A percentile compares a stretch with the other conserved stretches of the same genome.
phyloP scores from a whole-genome alignment of 306 rosid species.

The Coriaria nepalensis region DNA sequence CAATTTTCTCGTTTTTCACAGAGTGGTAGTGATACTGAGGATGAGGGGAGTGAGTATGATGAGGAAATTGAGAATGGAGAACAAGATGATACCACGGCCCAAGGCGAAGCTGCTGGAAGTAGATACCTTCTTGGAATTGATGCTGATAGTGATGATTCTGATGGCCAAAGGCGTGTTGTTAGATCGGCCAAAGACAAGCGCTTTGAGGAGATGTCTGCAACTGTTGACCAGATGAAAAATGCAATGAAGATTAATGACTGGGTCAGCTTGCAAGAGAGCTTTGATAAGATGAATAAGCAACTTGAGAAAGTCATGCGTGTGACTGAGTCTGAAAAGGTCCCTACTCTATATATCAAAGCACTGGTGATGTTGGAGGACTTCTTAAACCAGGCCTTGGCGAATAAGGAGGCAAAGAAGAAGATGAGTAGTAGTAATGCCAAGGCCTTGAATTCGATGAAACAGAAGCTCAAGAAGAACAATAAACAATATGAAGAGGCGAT shows the following conservation, averaged over 20 bases:
- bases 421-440: constrained; percentile 99
- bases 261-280: constrained; percentile 93
- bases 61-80: constrained; percentile 29
- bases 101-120: constrained; percentile 14
- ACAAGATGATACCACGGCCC: constrained; percentile 20
- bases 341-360: constrained; percentile 66
- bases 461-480: constrained; percentile 89
- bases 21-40: constrained; percentile 75
- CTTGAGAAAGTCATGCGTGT: constrained; percentile 96
- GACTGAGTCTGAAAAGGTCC: constrained; percentile 69
- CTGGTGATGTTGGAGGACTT: constrained; percentile 90
- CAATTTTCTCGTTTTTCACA: constrained; percentile 12
- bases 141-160: constrained; percentile 65
- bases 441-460: constrained; percentile 95
- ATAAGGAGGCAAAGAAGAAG: constrained; percentile 92
- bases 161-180: constrained; percentile 54
- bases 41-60: constrained; percentile 52
- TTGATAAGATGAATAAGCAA: constrained; percentile 84
- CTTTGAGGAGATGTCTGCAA: constrained; percentile 69
- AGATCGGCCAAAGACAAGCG: constrained; percentile 84
- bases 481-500: constrained; percentile 77
- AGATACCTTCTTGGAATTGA: constrained; percentile 27
- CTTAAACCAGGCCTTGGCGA: constrained; percentile 70
- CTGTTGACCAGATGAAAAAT: constrained; percentile 91
- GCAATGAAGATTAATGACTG: constrained; percentile 95